Evolutionary conservation across 2,329 filamentous ascomycete species (phyloP), one percentile per base, ranked within the genome.

Genomic region (Beauveria asiatica): DNA sequence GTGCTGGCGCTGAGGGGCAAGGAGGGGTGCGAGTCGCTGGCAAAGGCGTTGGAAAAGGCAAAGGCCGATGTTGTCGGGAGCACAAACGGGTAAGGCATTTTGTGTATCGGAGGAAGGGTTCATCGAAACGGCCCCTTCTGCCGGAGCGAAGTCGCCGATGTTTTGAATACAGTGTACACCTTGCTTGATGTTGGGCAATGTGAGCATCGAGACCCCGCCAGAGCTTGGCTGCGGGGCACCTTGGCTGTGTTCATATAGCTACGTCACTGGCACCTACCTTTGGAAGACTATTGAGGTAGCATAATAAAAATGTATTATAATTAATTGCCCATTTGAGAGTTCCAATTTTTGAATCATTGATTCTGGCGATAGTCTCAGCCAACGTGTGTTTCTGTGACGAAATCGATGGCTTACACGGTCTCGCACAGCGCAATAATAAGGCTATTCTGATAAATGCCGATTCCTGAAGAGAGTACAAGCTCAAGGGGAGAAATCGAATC

Each of bases 61-160:
- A 96, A 87, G 58, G 88, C 84, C 39, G 92, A 96, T 5, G 93
- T 97, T 1, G 93, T 97, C 2, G 94, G 92, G 37, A 97, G 84
- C 11, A 83, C 77, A 69, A 96, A 97, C 13, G 89, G 88, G 70
- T 90, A 97, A 37, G 93, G 92, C 94, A 97, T 97, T 46, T 6
- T 21, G 21, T 17, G 3, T 7, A 16, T 37, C 6, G 7, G 19
- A 25, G 2, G 16, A 21, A 9, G 2, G 17, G 33, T 5, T 5
- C 1, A 25, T 17, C 6, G 6, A 30, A 10, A 3, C 19, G 19
- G n/a, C 13, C 17, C 33, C 30, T 8, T 33, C 30, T 44, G 10
- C 17, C 23, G 17, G 19, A 16, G 10, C 16, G 13, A 21, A 19
- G 17, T 37, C n/a, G 45, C 30, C n/a, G 23, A 42, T 50, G 55